Evolutionary conservation across 768 basidiomycete genomes (phyloP).

Genomic region (Lactarius evosmus): DNA sequence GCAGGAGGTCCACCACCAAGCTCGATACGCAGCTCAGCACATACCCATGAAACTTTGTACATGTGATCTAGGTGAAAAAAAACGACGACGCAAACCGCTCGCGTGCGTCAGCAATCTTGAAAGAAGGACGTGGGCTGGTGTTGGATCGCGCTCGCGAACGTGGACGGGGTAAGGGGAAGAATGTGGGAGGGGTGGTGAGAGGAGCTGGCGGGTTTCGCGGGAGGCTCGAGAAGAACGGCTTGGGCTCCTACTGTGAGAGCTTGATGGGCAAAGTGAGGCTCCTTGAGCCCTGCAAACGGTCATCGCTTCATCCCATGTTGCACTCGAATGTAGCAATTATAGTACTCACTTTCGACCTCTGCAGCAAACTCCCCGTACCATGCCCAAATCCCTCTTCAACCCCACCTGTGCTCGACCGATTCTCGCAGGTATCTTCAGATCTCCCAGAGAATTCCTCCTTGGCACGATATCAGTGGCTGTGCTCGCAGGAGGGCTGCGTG

Average conservation of each 20-base stretch:
- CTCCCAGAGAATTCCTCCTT: constrained; percentile 64
- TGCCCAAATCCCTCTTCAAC: constrained; percentile 68
- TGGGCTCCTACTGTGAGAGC: constrained; percentile 55
- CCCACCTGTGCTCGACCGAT: constrained; percentile 79
- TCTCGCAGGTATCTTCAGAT: constrained; percentile 66
- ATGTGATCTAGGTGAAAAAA: constrained; percentile 64
- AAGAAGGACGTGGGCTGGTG: constrained; percentile 42
- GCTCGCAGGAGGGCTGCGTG: constrained; percentile 36
- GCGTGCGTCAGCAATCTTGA: constrained; percentile 34
- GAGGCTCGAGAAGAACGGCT: constrained; percentile 44
- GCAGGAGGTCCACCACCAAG: constrained; percentile 60
- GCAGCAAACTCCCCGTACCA: constrained; percentile 86
- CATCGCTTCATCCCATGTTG: constrained; percentile 20
- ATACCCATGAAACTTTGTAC: constrained; percentile 88
- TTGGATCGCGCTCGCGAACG: constrained; percentile 53
- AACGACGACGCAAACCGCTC: constrained; percentile 58
- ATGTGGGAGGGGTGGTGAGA: constrained; percentile 49
- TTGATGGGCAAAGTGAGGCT: constrained; percentile 57
- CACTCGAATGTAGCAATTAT: background rate
- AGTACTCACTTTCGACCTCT: constrained; percentile 71
- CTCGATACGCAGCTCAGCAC: constrained; percentile 83
- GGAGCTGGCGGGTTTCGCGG: constrained; percentile 34
- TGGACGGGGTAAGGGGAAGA: constrained; percentile 46
- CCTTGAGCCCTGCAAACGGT: constrained; percentile 59
- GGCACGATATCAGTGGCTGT: constrained; percentile 34